These are phyloP conservation scores for Phyllachora maydis DNA, from an alignment of 2,329 filamentous ascomycete species.

Conservation along the genomic window DNA sequence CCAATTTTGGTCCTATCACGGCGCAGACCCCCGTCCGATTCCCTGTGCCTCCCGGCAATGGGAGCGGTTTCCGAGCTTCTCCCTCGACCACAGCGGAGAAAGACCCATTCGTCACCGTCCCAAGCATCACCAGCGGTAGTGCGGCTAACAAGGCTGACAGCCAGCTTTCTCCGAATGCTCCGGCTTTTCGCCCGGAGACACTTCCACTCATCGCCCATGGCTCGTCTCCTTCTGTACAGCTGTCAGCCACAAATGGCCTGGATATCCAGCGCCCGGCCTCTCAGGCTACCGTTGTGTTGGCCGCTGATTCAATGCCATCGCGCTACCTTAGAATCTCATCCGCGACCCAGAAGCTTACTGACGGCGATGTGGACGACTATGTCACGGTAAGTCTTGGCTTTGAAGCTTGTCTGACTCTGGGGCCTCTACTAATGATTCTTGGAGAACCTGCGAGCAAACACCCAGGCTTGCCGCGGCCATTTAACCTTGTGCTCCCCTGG, in stretches of 20 bases:
- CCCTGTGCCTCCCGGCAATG: slow-evolving; percentile 8
- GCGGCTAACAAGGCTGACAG: slow-evolving; percentile 13
- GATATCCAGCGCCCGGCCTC: not conserved
- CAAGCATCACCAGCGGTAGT: slow-evolving; percentile 12
- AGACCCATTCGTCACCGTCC: slow-evolving; percentile 38
- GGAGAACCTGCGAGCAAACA: too few species aligned
- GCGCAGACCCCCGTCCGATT: slow-evolving; percentile 10
- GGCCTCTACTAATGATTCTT: too few species aligned
- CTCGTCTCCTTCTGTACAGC: too few species aligned
- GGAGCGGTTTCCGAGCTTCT: slow-evolving; percentile 7
- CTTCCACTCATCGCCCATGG: too few species aligned
- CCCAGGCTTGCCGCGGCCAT: too few species aligned
- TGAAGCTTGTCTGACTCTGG: too few species aligned
- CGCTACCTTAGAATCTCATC: too few species aligned
- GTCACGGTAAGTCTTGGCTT: slow-evolving; percentile 23
- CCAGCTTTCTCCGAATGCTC: slow-evolving; percentile 43
- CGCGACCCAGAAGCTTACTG: too few species aligned
- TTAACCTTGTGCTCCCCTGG: too few species aligned
- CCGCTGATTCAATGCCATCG: too few species aligned
- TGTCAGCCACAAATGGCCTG: not conserved
- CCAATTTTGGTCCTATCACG: slow-evolving; percentile 7
- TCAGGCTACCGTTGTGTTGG: too few species aligned
- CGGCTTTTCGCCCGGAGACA: slow-evolving; percentile 41
- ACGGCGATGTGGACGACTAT: slow-evolving; percentile 20
- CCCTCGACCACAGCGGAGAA: slow-evolving; percentile 19